phyloP scores from a whole-genome alignment of 768 basidiomycete species.

The Hericium rajendrae region DNA sequence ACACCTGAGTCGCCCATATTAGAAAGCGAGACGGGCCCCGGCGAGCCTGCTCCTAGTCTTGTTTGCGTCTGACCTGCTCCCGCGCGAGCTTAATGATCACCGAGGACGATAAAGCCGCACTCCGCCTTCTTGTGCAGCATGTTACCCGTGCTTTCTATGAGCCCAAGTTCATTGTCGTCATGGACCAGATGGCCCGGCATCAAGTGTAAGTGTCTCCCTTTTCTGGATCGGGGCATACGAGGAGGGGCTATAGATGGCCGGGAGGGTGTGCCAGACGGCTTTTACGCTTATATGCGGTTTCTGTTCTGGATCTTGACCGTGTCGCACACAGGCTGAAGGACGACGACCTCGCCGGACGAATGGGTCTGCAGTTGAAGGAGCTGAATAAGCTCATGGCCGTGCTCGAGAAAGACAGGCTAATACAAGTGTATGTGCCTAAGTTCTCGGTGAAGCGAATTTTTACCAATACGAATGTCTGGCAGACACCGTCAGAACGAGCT shows the following conservation, averaged over 20 bases:
- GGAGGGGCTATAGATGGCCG: slow-evolving; percentile 8
- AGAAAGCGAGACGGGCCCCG: not conserved
- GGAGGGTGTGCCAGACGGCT: not conserved
- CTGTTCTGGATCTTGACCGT: slow-evolving; percentile 14
- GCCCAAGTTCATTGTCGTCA: slow-evolving; percentile 77
- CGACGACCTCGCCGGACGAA: slow-evolving; percentile 84
- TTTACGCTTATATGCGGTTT: slow-evolving; percentile 10
- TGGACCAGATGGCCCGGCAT: slow-evolving; percentile 90
- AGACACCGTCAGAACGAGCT: slow-evolving; percentile 90
- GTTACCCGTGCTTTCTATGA: slow-evolving; percentile 95
- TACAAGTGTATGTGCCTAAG: slow-evolving; percentile 53
- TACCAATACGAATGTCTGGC: not conserved
- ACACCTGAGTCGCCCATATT: not conserved
- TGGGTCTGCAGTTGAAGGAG: slow-evolving; percentile 86
- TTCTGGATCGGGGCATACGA: slow-evolving; percentile 11
- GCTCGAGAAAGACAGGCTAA: slow-evolving; percentile 66
- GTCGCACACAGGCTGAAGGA: slow-evolving; percentile 64
- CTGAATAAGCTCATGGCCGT: slow-evolving; percentile 83
- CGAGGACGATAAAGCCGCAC: slow-evolving; percentile 73
- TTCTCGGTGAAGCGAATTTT: not conserved
- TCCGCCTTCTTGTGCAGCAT: slow-evolving; percentile 84
- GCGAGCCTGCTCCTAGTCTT: not conserved
- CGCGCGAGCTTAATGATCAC: slow-evolving; percentile 24
- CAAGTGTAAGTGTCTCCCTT: slow-evolving; percentile 74
- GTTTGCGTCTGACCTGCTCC: not conserved